Evolutionary conservation across 2,329 filamentous ascomycete genomes (phyloP), one percentile per base, ranked within the genome.

Genomic region (Alternaria alternata): DNA sequence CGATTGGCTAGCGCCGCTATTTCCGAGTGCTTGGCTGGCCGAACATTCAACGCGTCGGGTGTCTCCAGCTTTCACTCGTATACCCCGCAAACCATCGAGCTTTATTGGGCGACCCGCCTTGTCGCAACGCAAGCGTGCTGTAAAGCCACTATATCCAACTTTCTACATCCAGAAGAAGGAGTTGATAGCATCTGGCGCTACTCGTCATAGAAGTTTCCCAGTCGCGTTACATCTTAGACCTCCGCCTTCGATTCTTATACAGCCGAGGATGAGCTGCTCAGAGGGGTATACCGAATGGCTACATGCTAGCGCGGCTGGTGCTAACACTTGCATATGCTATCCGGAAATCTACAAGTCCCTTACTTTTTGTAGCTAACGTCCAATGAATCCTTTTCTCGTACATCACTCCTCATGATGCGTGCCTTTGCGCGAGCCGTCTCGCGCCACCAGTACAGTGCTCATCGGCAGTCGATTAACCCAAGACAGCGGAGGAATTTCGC

Each of bases 341-440:
- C 8, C 7, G 20, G 18, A 48, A 4, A n/a, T 24, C 22, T 34
- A 20, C 1, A n/a, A 5, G 30, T 4, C 7, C 30, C 12, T 7
- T 18, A 14, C 20, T 36, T 14, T 14, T 22, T 26, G 20, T 49
- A 38, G 46, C 32, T 38, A 49, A n/a, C 1, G 36, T 24, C 2
- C 32, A 36, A 49, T 49, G 46, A 36, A 38, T 49, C 20, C 4
- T 7, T 49, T 26, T 2, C 5, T 49, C n/a, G 12, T 8, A n/a
- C 1, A 18, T 9, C 36, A 12, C 18, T 32, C n/a, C 38, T 14
- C 22, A 61, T 32, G 18, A 76, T 76, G 74, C 69, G 67, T 61
- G 60, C 60, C 5, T 70, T 75, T 54, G 59, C 64, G 57, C 71
- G 67, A 41, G 59, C 69, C 42, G n/a, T 70, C 7, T 64, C 65